Base-by-base conservation (phyloP, 495 filamentous ascomycete species). In the Podospora sp. region DNA sequence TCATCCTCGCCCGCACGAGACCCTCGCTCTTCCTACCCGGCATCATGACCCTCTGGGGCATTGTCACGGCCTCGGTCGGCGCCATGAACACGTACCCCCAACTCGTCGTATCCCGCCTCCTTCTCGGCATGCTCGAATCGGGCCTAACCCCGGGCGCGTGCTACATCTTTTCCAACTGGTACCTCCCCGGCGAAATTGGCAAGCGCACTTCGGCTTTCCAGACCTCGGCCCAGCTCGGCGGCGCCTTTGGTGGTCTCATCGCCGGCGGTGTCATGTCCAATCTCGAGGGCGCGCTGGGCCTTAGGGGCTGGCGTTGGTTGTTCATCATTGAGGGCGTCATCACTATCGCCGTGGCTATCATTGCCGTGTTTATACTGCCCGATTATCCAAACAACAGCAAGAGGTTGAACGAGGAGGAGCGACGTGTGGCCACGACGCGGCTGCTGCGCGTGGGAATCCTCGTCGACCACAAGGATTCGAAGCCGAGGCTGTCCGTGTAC, bases 101-200 rank as follows among this genome's bases (percentile, higher is more conserved):
- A 18, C 85, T 90, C 27, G 79, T 86, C 11, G 83, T 76, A 0
- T 68, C 79, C 59, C 84, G 89, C 4, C 81, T 87, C 46, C 71
- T 91, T 2, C 73, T 91, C 24, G 88, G 88, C 14, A 53, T 84
- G 0, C 85, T 88, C 65, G 88, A 91, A 69, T 80, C 85, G 56
- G 85, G 87, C 1, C 78, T 89, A 29, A 73, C 86, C 49, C 87
- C 86, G 8, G 87, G 83, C 73, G 77, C 81, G 22, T 75, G 79
- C 22, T 88, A 87, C 68, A 68, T 87, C 46, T 84, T 87, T 22
- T 83, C 82, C 11, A 86, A 86, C 81, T 91, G 86, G 65, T 91
- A 91, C 71, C 83, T 81, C 24, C 83, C 87, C 26, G 79, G 85
- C 65, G 87, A 92, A 70, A 77, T 87, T 49, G 87, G 86, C 72